Evolutionary conservation across 192 early-diverging fungal species (phyloP).

Genomic region (Dimargaris cristalligena): DNA sequence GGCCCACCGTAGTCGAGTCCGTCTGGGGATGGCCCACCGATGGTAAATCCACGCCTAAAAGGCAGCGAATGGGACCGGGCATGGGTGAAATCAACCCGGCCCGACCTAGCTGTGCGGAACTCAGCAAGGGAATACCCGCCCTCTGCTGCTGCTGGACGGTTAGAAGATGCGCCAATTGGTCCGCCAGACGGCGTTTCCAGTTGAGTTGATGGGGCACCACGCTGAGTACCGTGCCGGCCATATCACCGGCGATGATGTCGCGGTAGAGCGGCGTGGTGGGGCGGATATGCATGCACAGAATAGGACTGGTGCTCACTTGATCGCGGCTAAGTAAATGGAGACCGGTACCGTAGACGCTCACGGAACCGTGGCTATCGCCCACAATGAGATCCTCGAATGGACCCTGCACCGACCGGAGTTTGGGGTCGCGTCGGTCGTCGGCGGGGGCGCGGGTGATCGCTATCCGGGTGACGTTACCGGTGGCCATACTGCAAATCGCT

Average conservation of each 20-base stretch:
- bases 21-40: background rate
- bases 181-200: background rate
- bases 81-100: background rate
- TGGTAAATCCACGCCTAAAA: background rate
- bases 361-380: background rate
- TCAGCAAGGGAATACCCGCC: background rate
- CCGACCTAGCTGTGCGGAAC: background rate
- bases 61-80: background rate
- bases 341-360: background rate
- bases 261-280: background rate
- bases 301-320: background rate
- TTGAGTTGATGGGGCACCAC: background rate
- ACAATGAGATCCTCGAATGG: background rate
- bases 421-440: background rate
- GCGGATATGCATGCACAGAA: background rate
- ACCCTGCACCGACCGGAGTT: background rate
- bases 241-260: background rate
- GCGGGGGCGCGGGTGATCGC: background rate
- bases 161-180: background rate
- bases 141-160: background rate
- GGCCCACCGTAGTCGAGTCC: background rate
- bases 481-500: background rate
- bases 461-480: background rate
- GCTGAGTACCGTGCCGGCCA: background rate
- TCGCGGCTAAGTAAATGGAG: background rate